Base-by-base conservation (phyloP, 2,329 filamentous ascomycete genomes). In the Zelopaecilomyces penicillatus region DNA sequence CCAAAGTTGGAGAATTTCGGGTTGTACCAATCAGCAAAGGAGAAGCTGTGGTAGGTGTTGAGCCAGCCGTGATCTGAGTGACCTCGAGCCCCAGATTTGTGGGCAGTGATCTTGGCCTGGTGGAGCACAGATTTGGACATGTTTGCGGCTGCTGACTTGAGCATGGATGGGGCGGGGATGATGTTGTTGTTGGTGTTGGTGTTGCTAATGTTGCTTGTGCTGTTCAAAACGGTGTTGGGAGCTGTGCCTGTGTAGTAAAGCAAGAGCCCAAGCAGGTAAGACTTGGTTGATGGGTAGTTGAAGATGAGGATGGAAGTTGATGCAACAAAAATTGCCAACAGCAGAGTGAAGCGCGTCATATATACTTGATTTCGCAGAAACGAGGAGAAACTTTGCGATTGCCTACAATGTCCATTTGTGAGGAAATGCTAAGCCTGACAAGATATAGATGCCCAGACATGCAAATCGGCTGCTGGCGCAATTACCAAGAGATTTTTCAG, bases 11-110 rank as follows among this genome's bases (percentile, higher is more conserved):
- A 74, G 67, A 80, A 84, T 28, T 65, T 62, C 2, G 84, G 82
- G 59, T 88, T 75, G 63, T 82, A 81, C 74, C 74, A 80, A 58
- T 75, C 73, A 36, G 86, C 86, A 64, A 95, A 94, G 57, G 78
- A 83, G 71, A 95, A 94, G 51, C 83, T 87, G 70, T 94, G 87
- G 68, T 85, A 93, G 6, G 83, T 83, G 67, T 91, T 85, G 6
- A 95, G 77, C 88, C 88, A 95, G 63, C 85, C 87, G 63, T 94
- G 86, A 62, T 94, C 79, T 32, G 79, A 76, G 63, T 90, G 84
- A 30, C 88, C 88, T 42, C 89, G 78, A 37, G 76, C 72, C 47
- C 73, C 70, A 54, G 85, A 93, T 47, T 78, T 80, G 52, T 89
- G 85, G 43, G 83, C 83, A 33, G 76, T 78, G 67, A 94, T 84